Evolutionary conservation across 352 stramenopile species (phyloP).

Genomic region (Pythium phragmitis): DNA sequence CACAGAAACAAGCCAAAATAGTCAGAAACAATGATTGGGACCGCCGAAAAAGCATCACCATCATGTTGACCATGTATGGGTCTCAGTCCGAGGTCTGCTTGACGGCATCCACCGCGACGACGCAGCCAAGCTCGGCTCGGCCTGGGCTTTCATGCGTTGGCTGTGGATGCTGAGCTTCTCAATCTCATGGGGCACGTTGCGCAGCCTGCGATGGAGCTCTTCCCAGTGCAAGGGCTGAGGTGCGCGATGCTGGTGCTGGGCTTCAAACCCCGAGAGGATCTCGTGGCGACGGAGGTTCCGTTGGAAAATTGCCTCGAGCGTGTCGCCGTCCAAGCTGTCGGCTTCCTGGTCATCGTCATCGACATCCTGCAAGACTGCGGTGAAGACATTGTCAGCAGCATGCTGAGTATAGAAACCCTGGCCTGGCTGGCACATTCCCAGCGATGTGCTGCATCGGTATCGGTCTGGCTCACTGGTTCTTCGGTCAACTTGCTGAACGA

Average conservation of each 20-base stretch:
- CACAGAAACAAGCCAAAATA: too few species aligned
- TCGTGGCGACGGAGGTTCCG: slow-evolving; percentile 60
- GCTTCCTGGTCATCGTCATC: slow-evolving; percentile 22
- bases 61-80: too few species aligned
- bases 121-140: slow-evolving; percentile 30
- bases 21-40: too few species aligned
- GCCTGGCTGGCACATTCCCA: background rate
- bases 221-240: slow-evolving; percentile 14
- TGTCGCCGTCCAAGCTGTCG: slow-evolving; percentile 39
- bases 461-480: background rate
- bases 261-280: slow-evolving; percentile 54
- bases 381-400: background rate
- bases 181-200: slow-evolving; percentile 25
- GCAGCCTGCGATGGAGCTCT: slow-evolving; percentile 38
- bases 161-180: background rate
- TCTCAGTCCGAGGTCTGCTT: background rate
- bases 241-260: slow-evolving; percentile 10
- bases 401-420: too few species aligned
- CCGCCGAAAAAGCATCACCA: too few species aligned
- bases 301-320: slow-evolving; percentile 60
- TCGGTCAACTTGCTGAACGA: slow-evolving; percentile 27
- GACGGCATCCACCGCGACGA: slow-evolving; percentile 57
- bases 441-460: background rate
- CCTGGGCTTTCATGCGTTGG: background rate
- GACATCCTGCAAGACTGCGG: background rate